These are phyloP conservation scores for Cryptococcus deneoformans DNA, from an alignment of 1,284 basidiomycete species.

Conservation along the genomic window DNA sequence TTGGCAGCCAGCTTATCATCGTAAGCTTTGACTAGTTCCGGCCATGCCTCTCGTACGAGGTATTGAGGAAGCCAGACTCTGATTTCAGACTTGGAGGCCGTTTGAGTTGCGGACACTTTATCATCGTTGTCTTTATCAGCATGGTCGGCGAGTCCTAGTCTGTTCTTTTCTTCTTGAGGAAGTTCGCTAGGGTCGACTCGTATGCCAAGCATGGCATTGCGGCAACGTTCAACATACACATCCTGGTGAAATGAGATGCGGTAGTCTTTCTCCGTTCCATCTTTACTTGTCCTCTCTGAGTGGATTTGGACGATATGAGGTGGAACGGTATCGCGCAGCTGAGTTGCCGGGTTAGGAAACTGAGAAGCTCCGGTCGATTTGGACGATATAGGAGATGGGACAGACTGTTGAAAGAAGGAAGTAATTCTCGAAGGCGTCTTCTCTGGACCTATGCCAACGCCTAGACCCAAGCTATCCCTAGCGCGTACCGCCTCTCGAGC, in stretches of 20 bases:
- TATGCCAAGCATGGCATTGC: conserved; percentile 38
- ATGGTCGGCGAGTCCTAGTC: conserved; percentile 28
- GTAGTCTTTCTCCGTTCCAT: conserved; percentile 27
- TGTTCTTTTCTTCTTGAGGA: conserved; percentile 8
- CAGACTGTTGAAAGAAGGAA: conserved; percentile 12
- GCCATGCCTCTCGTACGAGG: conserved; percentile 35
- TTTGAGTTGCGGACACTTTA: background rate
- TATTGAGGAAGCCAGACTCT: conserved; percentile 36
- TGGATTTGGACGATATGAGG: conserved; percentile 34
- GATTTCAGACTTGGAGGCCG: conserved; percentile 15
- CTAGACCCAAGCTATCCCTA: background rate
- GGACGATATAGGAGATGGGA: conserved; percentile 7
- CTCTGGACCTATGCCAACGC: conserved; percentile 3
- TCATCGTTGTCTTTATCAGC: conserved; percentile 4
- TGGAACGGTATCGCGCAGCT: conserved; percentile 6
- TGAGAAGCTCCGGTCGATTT: conserved; percentile 9
- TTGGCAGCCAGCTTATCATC: conserved; percentile 26
- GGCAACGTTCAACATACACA: conserved; percentile 25
- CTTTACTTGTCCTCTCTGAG: conserved; percentile 23
- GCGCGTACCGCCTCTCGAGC: conserved; percentile 25
- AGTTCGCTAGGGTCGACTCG: conserved; percentile 26
- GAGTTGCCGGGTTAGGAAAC: background rate
- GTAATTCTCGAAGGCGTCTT: conserved; percentile 10
- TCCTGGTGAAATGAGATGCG: conserved; percentile 32
- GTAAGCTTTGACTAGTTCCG: conserved; percentile 21